Evolutionary conservation across 768 basidiomycete species (phyloP), one percentile per base, ranked within the genome.

Genomic region (Pulveroboletus ravenelii): DNA sequence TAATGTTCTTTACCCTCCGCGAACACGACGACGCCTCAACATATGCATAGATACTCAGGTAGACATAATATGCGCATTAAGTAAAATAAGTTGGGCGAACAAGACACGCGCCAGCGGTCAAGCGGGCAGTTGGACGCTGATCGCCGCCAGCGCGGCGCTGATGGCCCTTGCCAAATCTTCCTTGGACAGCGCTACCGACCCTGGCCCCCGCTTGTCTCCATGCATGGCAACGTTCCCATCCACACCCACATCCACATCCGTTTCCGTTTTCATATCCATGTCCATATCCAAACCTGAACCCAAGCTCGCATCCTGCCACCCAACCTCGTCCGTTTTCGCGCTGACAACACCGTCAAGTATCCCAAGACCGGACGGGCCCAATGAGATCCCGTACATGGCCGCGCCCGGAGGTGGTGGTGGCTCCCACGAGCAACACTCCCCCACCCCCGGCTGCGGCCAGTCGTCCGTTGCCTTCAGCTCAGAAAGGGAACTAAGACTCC

Each of bases 371-470:
- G 20, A 23, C 20, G 20, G 20, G 20, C 20, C 20, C 20, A 23
- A 23, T 23, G 20, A 23, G 20, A 4, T 23, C 20, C 20, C 20
- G n/a, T n/a, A n/a, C n/a, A n/a, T n/a, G n/a, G n/a, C n/a, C n/a
- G n/a, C n/a, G 20, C 20, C 20, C 20, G 20, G 20, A 23, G 20
- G 20, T 23, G 20, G 20, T 4, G 20, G 45, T 5, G 63, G 57
- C 25, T 32, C 58, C 67, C 66, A 67, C 50, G 53, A 47, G 31
- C 65, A 67, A 32, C 36, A 58, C 42, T 69, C 67, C 4, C 67
- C 66, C 10, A 69, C 62, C n/a, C 48, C 67, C 0, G 66, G 66
- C 45, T 67, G 66, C 2, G 66, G 66, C 66, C 66, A 67, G n/a
- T 48, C 14, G 5, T 44, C 57, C 29, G 12, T 50, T 36, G 12